A percentile compares a stretch with the other conserved stretches of the same genome.
phyloP scores from a whole-genome alignment of 2,329 filamentous ascomycete species.

The Pyrenophora teres region DNA sequence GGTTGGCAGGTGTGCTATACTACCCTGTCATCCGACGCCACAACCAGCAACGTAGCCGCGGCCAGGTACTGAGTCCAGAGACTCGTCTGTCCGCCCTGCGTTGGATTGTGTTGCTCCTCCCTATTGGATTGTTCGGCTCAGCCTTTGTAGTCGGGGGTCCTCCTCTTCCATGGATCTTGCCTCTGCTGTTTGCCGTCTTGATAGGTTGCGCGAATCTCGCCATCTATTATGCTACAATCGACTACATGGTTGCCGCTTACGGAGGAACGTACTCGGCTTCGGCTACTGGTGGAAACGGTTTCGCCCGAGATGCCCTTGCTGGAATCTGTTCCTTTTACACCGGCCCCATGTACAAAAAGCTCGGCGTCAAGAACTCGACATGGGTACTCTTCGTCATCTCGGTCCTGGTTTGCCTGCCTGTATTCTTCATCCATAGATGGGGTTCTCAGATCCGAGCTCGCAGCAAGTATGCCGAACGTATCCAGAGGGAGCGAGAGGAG shows the following conservation, averaged over 20 bases:
- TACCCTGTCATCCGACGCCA: slow-evolving; percentile 57
- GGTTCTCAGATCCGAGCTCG: slow-evolving; percentile 57
- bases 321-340: slow-evolving; percentile 67
- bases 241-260: slow-evolving; percentile 78
- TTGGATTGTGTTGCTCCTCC: slow-evolving; percentile 63
- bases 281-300: slow-evolving; percentile 77
- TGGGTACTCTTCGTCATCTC: slow-evolving; percentile 57
- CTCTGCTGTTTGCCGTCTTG: slow-evolving; percentile 52
- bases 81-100: slow-evolving; percentile 68
- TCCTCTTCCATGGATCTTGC: slow-evolving; percentile 66
- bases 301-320: slow-evolving; percentile 73
- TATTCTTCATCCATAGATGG: slow-evolving; percentile 62
- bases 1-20: slow-evolving; percentile 65
- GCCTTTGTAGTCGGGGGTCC: slow-evolving; percentile 64
- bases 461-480: slow-evolving; percentile 34
- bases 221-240: slow-evolving; percentile 77
- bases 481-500: slow-evolving; percentile 29
- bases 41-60: slow-evolving; percentile 52
- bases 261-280: slow-evolving; percentile 71
- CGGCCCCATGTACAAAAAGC: slow-evolving; percentile 45
- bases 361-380: slow-evolving; percentile 29
- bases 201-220: slow-evolving; percentile 73
- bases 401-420: slow-evolving; percentile 56
- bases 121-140: slow-evolving; percentile 72
- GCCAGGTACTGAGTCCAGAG: slow-evolving; percentile 62